phyloP scores from a whole-genome alignment of 495 filamentous ascomycete genomes.

The Aspergillus nanangensis region DNA sequence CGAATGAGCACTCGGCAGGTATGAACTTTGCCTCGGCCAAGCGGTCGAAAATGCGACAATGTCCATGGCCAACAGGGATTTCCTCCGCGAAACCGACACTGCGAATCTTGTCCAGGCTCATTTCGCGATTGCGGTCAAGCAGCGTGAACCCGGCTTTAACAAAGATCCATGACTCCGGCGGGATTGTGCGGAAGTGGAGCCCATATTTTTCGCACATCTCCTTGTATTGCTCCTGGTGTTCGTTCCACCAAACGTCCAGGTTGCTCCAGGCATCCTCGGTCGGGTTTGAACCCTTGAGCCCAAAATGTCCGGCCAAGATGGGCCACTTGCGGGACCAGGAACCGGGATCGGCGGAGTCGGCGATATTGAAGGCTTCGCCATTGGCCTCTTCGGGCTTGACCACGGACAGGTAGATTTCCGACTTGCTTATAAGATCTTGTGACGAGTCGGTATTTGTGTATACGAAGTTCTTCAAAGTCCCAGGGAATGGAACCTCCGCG shows the following conservation, averaged over 20 bases:
- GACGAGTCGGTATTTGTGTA: conserved; percentile 28
- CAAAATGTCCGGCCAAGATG: conserved; percentile 25
- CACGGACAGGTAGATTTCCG: conserved; percentile 34
- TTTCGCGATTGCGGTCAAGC: conserved; percentile 11
- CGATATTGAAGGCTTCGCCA: conserved; percentile 53
- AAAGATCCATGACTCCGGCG: conserved; percentile 14
- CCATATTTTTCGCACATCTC: conserved; percentile 10
- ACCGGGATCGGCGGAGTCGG: conserved; percentile 41
- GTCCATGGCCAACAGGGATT: conserved; percentile 7
- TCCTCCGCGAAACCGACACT: conserved; percentile 15
- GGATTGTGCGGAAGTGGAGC: conserved; percentile 9
- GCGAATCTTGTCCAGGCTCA: conserved; percentile 17
- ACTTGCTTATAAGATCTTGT: conserved; percentile 37
- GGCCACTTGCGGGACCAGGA: conserved; percentile 17
- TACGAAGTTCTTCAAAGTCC: conserved; percentile 15
- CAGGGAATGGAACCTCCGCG: conserved; percentile 30
- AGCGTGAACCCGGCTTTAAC: conserved; percentile 5
- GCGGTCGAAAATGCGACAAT: conserved; percentile 9
- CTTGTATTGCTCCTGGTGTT: conserved; percentile 9
- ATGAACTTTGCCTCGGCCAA: conserved; percentile 6
- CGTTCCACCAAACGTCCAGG: conserved; percentile 13
- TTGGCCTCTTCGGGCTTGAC: conserved; percentile 37
- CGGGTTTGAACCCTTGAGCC: conserved; percentile 23
- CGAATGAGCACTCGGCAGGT: too few species aligned
- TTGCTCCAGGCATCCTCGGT: not conserved